Conservation (phyloP, 345 rosid genomes). For the Acer yangbiense region DNA sequence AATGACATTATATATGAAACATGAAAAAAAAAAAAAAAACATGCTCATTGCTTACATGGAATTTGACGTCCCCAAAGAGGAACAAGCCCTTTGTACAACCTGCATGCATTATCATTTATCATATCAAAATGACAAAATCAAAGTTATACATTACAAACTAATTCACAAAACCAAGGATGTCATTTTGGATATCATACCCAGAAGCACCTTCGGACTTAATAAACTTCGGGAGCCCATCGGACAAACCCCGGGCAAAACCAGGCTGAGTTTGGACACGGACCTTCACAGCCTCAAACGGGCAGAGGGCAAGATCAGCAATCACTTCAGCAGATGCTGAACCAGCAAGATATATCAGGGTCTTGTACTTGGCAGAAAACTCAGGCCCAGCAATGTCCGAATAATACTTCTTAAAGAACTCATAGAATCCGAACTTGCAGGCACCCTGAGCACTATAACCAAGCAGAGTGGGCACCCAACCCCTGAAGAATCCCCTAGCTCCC, state of each 20-base stretch:
- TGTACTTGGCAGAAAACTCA: constrained; percentile 79
- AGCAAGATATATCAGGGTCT: constrained; percentile 88
- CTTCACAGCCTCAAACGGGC: constrained; percentile 96
- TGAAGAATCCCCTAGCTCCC: constrained; percentile 76
- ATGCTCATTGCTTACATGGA: constrained; percentile 66
- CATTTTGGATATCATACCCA: constrained; percentile 44
- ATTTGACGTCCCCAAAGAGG: constrained; percentile 99
- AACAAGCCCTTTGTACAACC: constrained; percentile 83
- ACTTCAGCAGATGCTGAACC: constrained; percentile 95
- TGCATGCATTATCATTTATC: constrained; percentile 31
- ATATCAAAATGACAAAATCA: neutral
- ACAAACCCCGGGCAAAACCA: constrained; percentile 87
- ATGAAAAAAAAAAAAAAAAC: neutral
- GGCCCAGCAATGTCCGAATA: constrained; percentile 96
- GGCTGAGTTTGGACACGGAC: constrained; percentile 97
- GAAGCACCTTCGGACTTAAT: constrained; percentile 69
- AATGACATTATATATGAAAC: neutral
- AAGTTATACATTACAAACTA: neutral
- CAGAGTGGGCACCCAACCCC: constrained; percentile 94
- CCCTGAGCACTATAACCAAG: constrained; percentile 96
- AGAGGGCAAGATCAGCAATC: constrained; percentile 89
- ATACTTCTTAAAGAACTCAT: constrained; percentile 89
- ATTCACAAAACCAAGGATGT: neutral
- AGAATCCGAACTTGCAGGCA: constrained; percentile 87
- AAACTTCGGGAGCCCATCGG: constrained; percentile 91